These are phyloP conservation scores for Quercus ilex DNA, from an alignment of 306 rosid species.

Conservation along the genomic window DNA sequence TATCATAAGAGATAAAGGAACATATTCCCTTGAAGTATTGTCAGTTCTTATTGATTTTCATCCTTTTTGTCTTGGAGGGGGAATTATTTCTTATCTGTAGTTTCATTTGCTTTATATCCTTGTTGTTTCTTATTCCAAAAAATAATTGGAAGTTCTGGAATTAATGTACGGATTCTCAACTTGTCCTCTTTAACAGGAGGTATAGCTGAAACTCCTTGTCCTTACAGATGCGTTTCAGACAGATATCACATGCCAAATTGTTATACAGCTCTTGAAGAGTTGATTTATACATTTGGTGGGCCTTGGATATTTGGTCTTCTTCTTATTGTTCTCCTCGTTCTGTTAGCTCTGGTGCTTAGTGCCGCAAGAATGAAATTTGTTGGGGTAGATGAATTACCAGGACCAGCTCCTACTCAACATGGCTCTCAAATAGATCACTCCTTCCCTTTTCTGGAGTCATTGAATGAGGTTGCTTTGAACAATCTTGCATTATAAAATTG, in stretches of 20 bases:
- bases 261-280: slow-evolving; percentile 94
- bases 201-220: slow-evolving; percentile 78
- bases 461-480: slow-evolving; percentile 76
- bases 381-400: slow-evolving; percentile 89
- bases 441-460: slow-evolving; percentile 92
- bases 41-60: background rate
- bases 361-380: slow-evolving; percentile 94
- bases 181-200: slow-evolving; percentile 60
- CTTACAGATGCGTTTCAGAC: slow-evolving; percentile 87
- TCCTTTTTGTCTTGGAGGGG: background rate
- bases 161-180: background rate
- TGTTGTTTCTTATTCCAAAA: background rate
- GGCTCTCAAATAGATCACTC: slow-evolving; percentile 98
- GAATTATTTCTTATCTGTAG: background rate
- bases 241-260: slow-evolving; percentile 97
- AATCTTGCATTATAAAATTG: background rate
- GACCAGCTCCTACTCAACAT: slow-evolving; percentile 93
- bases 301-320: slow-evolving; percentile 95
- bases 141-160: background rate
- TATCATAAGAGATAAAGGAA: background rate
- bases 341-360: slow-evolving; percentile 92
- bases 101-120: slow-evolving; percentile 3
- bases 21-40: background rate
- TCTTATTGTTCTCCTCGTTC: slow-evolving; percentile 75
- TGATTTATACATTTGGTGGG: slow-evolving; percentile 94